Conservation (phyloP, 2,329 filamentous ascomycete species). For the Herpotrichia juniperi region DNA sequence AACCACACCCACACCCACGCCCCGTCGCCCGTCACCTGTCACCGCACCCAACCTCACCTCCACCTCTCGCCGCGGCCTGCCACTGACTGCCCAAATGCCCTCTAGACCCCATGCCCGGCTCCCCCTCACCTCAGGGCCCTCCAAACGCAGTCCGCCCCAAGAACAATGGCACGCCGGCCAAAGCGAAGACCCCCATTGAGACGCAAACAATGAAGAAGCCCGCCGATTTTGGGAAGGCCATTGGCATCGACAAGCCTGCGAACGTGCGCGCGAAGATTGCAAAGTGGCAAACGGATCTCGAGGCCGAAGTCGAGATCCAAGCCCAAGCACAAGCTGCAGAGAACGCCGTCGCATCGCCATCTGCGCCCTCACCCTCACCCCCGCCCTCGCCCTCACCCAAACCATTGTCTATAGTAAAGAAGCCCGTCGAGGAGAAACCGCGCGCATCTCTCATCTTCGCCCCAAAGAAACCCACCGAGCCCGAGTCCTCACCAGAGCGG, state of each 20-base stretch:
- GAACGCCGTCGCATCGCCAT: slow-evolving; percentile 13
- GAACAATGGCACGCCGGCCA: slow-evolving; percentile 39
- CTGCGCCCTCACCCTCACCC: slow-evolving; percentile 18
- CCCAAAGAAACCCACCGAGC: slow-evolving; percentile 29
- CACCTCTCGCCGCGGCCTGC: slow-evolving; percentile 6
- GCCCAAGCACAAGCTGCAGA: too few relatives aligned
- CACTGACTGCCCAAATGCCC: slow-evolving; percentile 12
- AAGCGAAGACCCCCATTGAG: slow-evolving; percentile 30
- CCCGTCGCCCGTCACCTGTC: too few relatives aligned
- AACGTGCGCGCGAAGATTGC: slow-evolving; percentile 76
- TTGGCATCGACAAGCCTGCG: slow-evolving; percentile 49
- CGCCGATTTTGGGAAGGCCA: slow-evolving; percentile 47
- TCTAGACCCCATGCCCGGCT: slow-evolving; percentile 14
- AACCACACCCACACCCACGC: background rate
- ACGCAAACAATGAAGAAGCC: slow-evolving; percentile 40
- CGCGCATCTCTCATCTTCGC: slow-evolving; percentile 33
- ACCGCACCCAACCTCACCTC: background rate
- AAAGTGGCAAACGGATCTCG: slow-evolving; percentile 82
- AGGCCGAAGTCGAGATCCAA: slow-evolving; percentile 60
- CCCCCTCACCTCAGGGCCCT: slow-evolving; percentile 11
- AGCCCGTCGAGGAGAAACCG: slow-evolving; percentile 33
- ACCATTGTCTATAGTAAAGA: too few relatives aligned
- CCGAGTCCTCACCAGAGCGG: slow-evolving; percentile 33
- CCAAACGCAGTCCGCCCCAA: slow-evolving; percentile 18
- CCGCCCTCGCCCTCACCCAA: slow-evolving; percentile 29